Evolutionary conservation across 495 filamentous ascomycete genomes (phyloP).

Genomic region (Daldinia vernicosa): DNA sequence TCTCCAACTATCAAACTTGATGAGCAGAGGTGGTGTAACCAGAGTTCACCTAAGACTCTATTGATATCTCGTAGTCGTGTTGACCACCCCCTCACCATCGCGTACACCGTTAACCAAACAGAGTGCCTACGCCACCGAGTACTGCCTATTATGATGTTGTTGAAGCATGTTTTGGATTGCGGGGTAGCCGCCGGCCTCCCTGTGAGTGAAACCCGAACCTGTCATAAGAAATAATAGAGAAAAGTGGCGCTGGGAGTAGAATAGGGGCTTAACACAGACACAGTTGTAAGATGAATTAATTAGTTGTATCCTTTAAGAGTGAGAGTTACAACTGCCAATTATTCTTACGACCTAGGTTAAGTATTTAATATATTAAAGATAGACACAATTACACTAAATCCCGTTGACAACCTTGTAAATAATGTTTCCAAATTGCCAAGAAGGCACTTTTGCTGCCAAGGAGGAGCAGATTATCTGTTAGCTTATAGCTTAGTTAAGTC

Average conservation of each 20-base stretch:
- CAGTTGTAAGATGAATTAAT: too few relatives aligned
- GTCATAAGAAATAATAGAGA: constrained; percentile 24
- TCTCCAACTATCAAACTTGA: constrained; percentile 4
- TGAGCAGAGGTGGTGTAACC: background rate
- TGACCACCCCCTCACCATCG: constrained; percentile 8
- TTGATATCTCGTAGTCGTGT: constrained; percentile 28
- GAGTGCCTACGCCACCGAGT: constrained; percentile 41
- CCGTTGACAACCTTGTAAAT: background rate
- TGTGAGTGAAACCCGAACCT: constrained; percentile 39
- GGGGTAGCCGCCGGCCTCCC: constrained; percentile 5
- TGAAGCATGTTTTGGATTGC: constrained; percentile 67
- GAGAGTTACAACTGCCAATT: too few relatives aligned
- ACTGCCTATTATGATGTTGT: constrained; percentile 57
- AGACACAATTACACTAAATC: background rate
- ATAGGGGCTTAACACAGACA: too few relatives aligned
- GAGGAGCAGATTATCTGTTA: background rate
- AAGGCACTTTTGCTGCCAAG: background rate
- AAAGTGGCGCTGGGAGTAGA: constrained; percentile 35
- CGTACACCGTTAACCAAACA: constrained; percentile 22
- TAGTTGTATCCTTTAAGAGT: too few relatives aligned
- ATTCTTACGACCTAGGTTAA: too few relatives aligned
- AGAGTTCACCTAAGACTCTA: constrained; percentile 1
- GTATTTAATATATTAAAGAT: too few relatives aligned
- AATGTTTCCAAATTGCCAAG: background rate
- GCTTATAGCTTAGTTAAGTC: background rate